A percentile compares a stretch with the other conserved stretches of the same genome.
Evolutionary conservation across 495 filamentous ascomycete genomes (phyloP).

Genomic region (Bryoglossum gracile): DNA sequence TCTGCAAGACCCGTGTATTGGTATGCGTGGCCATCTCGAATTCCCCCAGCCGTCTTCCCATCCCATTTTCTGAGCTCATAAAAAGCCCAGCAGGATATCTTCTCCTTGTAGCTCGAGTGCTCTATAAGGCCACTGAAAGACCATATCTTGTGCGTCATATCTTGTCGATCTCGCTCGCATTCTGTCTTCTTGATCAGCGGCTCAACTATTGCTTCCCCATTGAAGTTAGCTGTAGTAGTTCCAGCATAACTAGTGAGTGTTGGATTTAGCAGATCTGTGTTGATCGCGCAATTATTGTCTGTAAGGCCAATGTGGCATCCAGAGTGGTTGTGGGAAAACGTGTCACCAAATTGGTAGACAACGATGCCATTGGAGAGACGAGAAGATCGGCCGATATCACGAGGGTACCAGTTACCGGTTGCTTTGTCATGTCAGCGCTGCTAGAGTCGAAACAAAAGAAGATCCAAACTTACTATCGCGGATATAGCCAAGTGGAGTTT

Average conservation of each 20-base stretch:
- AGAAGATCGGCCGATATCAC: constrained; percentile 24
- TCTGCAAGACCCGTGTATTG: constrained; percentile 19
- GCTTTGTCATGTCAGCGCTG: constrained; percentile 7
- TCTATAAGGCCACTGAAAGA: constrained; percentile 24
- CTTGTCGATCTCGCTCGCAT: constrained; percentile 11
- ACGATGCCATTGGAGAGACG: constrained; percentile 6
- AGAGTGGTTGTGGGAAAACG: constrained; percentile 22
- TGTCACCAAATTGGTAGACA: constrained; percentile 24
- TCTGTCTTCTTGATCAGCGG: too few relatives aligned
- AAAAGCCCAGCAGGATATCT: too few relatives aligned
- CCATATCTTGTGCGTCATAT: constrained; percentile 21
- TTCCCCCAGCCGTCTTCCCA: not conserved
- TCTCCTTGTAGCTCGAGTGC: too few relatives aligned
- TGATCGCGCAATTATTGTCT: constrained; percentile 15
- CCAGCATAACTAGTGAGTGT: constrained; percentile 1
- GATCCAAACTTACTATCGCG: not conserved
- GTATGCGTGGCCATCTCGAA: too few relatives aligned
- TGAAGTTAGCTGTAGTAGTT: too few relatives aligned
- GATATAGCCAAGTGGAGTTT: constrained; percentile 1
- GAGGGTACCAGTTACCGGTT: constrained; percentile 26
- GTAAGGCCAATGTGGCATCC: constrained; percentile 25
- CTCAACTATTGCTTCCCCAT: too few relatives aligned
- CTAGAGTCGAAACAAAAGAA: not conserved
- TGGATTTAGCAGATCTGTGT: not conserved
- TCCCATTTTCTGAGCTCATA: constrained; percentile 5